A percentile compares a stretch with the other conserved stretches of the same genome.
Conservation (phyloP, 192 early-diverging fungal species). For the Coemansia umbellata region DNA sequence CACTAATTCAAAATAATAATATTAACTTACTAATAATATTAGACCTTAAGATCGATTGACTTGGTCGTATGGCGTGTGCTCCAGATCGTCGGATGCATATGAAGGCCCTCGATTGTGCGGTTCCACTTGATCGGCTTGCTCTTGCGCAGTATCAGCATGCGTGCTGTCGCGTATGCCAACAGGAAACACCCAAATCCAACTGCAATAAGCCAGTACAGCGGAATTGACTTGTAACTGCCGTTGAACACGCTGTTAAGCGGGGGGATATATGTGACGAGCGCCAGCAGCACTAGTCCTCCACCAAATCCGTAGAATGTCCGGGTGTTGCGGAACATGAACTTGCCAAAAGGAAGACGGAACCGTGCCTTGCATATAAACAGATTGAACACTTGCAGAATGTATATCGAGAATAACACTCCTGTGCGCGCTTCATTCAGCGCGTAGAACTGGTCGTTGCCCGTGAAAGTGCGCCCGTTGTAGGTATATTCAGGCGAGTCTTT, state of each 20-base stretch:
- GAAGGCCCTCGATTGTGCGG: conserved; percentile 76
- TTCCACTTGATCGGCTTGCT: conserved; percentile 64
- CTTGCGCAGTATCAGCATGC: conserved; percentile 60
- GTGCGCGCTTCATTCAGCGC: conserved; percentile 78
- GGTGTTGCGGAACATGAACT: conserved; percentile 77
- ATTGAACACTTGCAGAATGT: conserved; percentile 85
- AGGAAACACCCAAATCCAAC: conserved; percentile 79
- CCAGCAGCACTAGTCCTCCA: conserved; percentile 62
- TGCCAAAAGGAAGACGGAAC: conserved; percentile 70
- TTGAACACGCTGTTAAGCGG: conserved; percentile 75
- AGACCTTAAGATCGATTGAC: conserved; percentile 16
- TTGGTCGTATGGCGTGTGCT: conserved; percentile 36
- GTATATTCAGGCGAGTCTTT: conserved; percentile 48
- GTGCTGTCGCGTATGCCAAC: conserved; percentile 66
- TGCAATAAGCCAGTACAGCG: conserved; percentile 80
- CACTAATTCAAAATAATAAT: neutral
- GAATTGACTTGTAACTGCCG: conserved; percentile 61
- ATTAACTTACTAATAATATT: too few relatives aligned
- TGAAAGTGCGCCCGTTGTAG: conserved; percentile 42
- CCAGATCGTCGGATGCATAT: conserved; percentile 80
- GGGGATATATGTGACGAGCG: conserved; percentile 80
- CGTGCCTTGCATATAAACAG: conserved; percentile 89
- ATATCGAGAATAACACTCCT: conserved; percentile 66
- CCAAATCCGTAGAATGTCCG: conserved; percentile 68
- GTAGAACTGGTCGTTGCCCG: conserved; percentile 57